phyloP scores from a whole-genome alignment of 441 rosid genomes.

The Euphorbia celastroides region DNA sequence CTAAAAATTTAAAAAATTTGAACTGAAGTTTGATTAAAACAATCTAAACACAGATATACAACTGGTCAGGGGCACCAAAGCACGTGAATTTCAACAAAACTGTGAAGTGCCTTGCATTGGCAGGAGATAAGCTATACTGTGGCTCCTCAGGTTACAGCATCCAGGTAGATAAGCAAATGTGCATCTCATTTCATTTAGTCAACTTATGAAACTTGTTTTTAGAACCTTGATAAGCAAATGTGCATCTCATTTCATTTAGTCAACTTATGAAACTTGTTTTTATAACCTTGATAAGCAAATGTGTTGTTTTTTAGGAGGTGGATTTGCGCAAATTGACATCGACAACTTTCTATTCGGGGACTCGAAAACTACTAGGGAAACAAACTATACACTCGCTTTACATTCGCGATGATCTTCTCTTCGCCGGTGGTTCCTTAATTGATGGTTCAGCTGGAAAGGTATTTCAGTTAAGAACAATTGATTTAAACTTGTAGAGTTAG shows the following conservation, averaged over 20 bases:
- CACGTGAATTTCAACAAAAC: conserved; percentile 44
- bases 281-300: neutral
- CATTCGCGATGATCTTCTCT: conserved; percentile 34
- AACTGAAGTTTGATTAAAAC: neutral
- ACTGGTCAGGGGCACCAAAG: conserved; percentile 52
- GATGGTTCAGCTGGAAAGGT: conserved; percentile 62
- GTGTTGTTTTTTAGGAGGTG: conserved; percentile 34
- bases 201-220: neutral
- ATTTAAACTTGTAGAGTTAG: too few relatives aligned
- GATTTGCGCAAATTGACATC: conserved; percentile 36
- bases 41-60: conserved; percentile 38
- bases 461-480: neutral
- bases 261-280: neutral
- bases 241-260: neutral
- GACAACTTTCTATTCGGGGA: conserved; percentile 39
- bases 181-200: neutral
- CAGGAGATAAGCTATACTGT: conserved; percentile 43
- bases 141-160: conserved; percentile 54
- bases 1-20: neutral
- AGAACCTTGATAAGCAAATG: too few relatives aligned
- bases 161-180: conserved; percentile 54
- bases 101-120: conserved; percentile 49
- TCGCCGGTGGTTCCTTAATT: conserved; percentile 43
- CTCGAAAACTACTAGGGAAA: conserved; percentile 51
- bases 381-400: conserved; percentile 39